Percentiles rank a stretch among this genome's conserved stretches.
Conservation (phyloP, 1,284 basidiomycete genomes). For the Microbotryum intermedium region DNA sequence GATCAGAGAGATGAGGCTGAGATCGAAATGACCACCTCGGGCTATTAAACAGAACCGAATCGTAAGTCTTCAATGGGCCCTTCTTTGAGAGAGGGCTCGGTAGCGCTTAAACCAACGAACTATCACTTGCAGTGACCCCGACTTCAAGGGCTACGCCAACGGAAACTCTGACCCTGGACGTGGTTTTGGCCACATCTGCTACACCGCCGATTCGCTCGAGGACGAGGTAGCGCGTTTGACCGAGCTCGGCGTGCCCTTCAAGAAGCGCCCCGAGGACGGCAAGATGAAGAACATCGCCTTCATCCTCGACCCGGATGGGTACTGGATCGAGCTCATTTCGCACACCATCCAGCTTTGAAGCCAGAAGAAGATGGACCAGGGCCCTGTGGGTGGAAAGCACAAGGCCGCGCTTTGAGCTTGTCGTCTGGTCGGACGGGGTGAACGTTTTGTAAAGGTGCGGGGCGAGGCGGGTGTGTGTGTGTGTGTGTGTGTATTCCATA, state of each 20-base stretch:
- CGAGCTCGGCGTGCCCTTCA: slow-evolving; percentile 69
- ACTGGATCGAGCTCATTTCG: slow-evolving; percentile 8
- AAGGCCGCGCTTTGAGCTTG: too few species aligned
- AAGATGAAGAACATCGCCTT: slow-evolving; percentile 80
- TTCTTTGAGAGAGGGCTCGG: neutral
- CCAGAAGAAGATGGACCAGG: too few species aligned
- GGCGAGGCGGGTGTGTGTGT: too few species aligned
- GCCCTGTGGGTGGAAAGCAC: too few species aligned
- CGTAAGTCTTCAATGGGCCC: slow-evolving; percentile 45
- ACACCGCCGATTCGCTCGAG: slow-evolving; percentile 72
- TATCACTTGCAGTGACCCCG: slow-evolving; percentile 61
- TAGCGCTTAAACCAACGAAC: neutral
- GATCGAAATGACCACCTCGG: too few species aligned
- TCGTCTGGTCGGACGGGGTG: too few species aligned
- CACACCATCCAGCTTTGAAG: neutral
- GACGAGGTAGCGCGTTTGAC: slow-evolving; percentile 64
- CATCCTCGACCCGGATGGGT: slow-evolving; percentile 60
- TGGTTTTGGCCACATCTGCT: slow-evolving; percentile 62
- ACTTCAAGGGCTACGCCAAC: slow-evolving; percentile 67
- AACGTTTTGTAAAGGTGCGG: too few species aligned
- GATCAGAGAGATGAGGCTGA: too few species aligned
- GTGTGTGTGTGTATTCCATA: too few species aligned
- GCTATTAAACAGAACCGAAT: too few species aligned
- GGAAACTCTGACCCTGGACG: slow-evolving; percentile 76
- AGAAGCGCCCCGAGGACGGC: slow-evolving; percentile 78